Evolutionary conservation across 2,329 filamentous ascomycete species (phyloP), one percentile per base, ranked within the genome.

Genomic region (Alternaria metachromatica): DNA sequence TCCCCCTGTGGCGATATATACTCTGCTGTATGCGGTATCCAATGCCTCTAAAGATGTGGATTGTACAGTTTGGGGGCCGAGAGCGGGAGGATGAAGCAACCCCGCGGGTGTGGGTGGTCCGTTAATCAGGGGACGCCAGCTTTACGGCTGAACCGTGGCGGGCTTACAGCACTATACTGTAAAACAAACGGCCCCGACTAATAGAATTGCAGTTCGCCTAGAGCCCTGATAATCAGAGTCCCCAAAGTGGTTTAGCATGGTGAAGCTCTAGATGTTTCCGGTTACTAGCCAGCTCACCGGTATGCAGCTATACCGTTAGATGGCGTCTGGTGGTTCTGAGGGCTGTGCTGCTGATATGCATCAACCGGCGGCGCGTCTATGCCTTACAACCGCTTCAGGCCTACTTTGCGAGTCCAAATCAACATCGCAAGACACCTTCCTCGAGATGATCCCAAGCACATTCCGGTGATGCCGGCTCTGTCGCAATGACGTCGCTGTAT

Each of bases 131-230:
- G 70, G 71, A 71, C 62, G 69, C 66, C 63, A 73, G 64, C 57
- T 70, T 62, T 59, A 64, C 58, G 73, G 73, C 73, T 78, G 63
- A 63, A 62, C 50, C 50, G 25, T 57, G 57, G 64, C 66, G 72
- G 74, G 74, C 71, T 76, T 73, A 76, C 72, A 75, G 73, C 68
- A 68, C 62, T 75, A 70, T 62, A 57, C 66, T 61, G 70, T 70
- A 71, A 61, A 62, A 48, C 53, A 55, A 50, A 56, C 59, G 18
- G 63, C 62, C 49, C 62, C 64, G 50, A 51, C 74, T 67, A 77
- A 75, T 76, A 43, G 56, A 25, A 65, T 58, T 44, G 18, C 30
- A 37, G 48, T 48, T 60, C 51, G 62, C 58, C 57, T 63, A 15
- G 21, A 18, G 41, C 61, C 57, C 55, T 65, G 60, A 63, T 58